These are phyloP conservation scores for Solanum virginianum DNA, from an alignment of 257 asterid genomes.

Conservation along the genomic window DNA sequence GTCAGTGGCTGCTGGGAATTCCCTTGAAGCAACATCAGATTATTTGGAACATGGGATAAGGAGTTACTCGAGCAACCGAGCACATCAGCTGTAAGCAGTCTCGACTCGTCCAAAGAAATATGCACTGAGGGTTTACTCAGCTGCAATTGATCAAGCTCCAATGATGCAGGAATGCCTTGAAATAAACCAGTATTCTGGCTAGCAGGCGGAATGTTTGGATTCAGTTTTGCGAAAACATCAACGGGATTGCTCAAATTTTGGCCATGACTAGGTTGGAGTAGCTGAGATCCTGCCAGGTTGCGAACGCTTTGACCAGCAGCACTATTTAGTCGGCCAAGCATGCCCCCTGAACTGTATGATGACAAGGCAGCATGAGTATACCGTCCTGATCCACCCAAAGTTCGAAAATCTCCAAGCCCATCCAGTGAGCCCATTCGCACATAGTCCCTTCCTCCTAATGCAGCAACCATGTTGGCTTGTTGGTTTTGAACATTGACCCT, in stretches of 20 bases:
- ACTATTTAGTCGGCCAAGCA: constrained; percentile 67
- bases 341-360: constrained; percentile 36
- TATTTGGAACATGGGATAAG: constrained; percentile 18
- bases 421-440: constrained; percentile 49
- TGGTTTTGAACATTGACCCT: constrained; percentile 61
- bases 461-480: constrained; percentile 73
- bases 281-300: constrained; percentile 27
- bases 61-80: constrained; percentile 18
- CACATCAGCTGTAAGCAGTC: constrained; percentile 20
- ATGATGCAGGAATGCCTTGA: constrained; percentile 47
- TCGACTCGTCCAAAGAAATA: constrained; percentile 27
- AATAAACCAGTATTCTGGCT: constrained; percentile 30
- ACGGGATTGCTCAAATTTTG: constrained; percentile 38
- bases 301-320: constrained; percentile 40
- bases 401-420: constrained; percentile 50
- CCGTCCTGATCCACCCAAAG: constrained; percentile 48
- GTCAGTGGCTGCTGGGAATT: constrained; percentile 27
- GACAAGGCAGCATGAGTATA: constrained; percentile 34
- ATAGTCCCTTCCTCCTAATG: constrained; percentile 62
- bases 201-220: constrained; percentile 25
- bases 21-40: constrained; percentile 29
- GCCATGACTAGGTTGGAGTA: constrained; percentile 40
- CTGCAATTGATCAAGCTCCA: constrained; percentile 50
- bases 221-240: constrained; percentile 31
- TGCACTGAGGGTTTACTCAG: constrained; percentile 22